phyloP scores from a whole-genome alignment of 352 stramenopile species.

The Lagenidium sp. region DNA sequence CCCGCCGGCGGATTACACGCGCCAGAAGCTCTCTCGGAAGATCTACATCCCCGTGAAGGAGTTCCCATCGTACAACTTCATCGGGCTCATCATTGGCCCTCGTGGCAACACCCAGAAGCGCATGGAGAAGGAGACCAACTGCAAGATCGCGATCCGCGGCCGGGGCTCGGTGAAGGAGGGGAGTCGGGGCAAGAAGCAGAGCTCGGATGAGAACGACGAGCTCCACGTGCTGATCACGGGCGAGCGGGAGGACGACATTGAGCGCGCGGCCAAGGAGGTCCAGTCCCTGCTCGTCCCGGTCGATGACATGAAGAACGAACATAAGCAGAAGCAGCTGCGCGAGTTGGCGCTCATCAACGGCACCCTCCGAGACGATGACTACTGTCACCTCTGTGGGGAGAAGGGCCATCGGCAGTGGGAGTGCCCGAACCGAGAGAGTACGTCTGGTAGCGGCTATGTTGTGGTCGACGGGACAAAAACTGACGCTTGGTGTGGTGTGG shows the following conservation, averaged over 20 bases:
- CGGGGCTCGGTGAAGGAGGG: constrained; percentile 97
- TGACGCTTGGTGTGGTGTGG: constrained; percentile 27
- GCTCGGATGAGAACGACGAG: constrained; percentile 94
- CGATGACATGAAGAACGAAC: constrained; percentile 89
- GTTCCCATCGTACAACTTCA: constrained; percentile 99
- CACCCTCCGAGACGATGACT: constrained; percentile 96
- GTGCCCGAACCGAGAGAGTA: constrained; percentile 90
- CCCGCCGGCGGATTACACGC: constrained; percentile 82
- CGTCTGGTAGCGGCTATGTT: constrained; percentile 15
- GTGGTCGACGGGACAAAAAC: constrained; percentile 2
- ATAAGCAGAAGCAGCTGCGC: constrained; percentile 98
- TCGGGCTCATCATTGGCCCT: constrained; percentile 98
- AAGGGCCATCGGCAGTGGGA: constrained; percentile 97
- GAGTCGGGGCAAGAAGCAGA: constrained; percentile 89
- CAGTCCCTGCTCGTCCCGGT: constrained; percentile 87
- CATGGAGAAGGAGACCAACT: constrained; percentile 97
- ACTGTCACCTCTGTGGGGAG: constrained; percentile 96
- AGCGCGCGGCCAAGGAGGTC: constrained; percentile 83
- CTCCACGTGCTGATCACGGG: constrained; percentile 93
- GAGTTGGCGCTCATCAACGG: constrained; percentile 99
- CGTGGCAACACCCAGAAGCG: constrained; percentile 99
- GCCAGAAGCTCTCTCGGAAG: constrained; percentile 92
- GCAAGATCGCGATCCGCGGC: constrained; percentile 98
- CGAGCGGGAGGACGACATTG: constrained; percentile 83
- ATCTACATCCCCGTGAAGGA: constrained; percentile 97